These are phyloP conservation scores for Tolypocladium paradoxum DNA, from an alignment of 2,329 filamentous ascomycete species.

Conservation along the genomic window DNA sequence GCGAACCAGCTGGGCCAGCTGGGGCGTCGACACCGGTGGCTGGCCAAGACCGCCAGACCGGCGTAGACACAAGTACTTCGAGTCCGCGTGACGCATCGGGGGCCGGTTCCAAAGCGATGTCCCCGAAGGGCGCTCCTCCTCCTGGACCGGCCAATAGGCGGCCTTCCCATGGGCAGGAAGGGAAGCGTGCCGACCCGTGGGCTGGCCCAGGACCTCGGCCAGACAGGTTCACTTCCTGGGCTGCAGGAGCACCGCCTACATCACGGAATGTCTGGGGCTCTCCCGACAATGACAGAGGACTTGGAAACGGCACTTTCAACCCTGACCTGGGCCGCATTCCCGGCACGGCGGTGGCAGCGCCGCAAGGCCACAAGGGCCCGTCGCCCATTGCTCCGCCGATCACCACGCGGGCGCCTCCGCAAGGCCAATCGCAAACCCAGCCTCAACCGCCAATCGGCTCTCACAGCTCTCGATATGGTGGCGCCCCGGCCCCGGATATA, in stretches of 20 bases:
- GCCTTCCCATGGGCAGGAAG: slow-evolving; percentile 21
- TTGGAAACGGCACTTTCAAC: slow-evolving; percentile 70
- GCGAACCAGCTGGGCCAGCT: slow-evolving; percentile 9
- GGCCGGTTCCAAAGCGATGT: slow-evolving; percentile 3
- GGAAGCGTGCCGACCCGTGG: slow-evolving; percentile 26
- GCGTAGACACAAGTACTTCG: not conserved
- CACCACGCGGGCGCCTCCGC: slow-evolving; percentile 11
- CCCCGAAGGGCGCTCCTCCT: slow-evolving; percentile 8
- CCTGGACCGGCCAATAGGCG: slow-evolving; percentile 13
- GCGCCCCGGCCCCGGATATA: slow-evolving; percentile 17
- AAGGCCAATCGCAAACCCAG: slow-evolving; percentile 14
- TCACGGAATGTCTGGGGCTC: slow-evolving; percentile 63
- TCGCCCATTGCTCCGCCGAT: slow-evolving; percentile 33
- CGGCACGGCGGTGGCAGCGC: slow-evolving; percentile 21
- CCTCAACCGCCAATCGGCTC: slow-evolving; percentile 21
- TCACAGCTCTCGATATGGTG: slow-evolving; percentile 16
- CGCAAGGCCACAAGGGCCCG: slow-evolving; percentile 27
- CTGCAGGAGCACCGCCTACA: slow-evolving; percentile 28
- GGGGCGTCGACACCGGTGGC: slow-evolving; percentile 5
- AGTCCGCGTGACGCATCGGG: slow-evolving; percentile 2
- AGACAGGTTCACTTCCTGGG: slow-evolving; percentile 43
- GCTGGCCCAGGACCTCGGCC: slow-evolving; percentile 25
- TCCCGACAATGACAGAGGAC: slow-evolving; percentile 57
- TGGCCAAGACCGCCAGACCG: slow-evolving; percentile 2
- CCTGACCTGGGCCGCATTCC: slow-evolving; percentile 44